Evolutionary conservation across 2,329 filamentous ascomycete genomes (phyloP).

Genomic region (Laburnicola sp.): DNA sequence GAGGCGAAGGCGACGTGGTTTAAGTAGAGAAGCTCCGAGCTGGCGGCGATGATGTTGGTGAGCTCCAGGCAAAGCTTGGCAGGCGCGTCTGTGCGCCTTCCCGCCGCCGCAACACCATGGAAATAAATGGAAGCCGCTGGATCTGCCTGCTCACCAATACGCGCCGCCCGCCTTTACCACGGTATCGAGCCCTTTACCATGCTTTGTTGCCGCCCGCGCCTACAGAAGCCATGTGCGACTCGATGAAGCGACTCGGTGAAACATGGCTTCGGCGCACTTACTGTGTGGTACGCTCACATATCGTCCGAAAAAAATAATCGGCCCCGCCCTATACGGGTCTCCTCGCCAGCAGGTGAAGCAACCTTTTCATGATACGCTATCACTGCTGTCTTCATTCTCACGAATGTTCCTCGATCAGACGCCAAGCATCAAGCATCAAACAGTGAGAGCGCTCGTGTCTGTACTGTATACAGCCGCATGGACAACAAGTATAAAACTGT

Average conservation of each 20-base stretch:
- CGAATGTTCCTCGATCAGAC: no score
- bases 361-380: no score
- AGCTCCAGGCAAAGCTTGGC: constrained; percentile 28
- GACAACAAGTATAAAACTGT: no score
- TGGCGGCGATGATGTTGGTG: constrained; percentile 34
- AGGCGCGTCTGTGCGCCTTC: constrained; percentile 22
- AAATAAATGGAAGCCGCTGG: constrained; percentile 32
- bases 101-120: constrained; percentile 32
- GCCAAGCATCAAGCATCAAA: no score
- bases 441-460: no score
- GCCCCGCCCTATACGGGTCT: no score
- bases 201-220: constrained; percentile 2
- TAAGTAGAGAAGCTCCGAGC: constrained; percentile 40
- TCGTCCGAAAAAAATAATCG: no score
- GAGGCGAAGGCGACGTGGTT: constrained; percentile 35
- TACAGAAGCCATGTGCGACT: background rate
- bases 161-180: constrained; percentile 22
- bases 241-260: background rate
- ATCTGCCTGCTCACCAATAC: constrained; percentile 24
- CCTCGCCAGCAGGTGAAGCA: no score
- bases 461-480: no score
- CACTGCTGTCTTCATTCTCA: constrained; percentile 1
- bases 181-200: constrained; percentile 14
- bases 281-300: no score
- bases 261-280: background rate